phyloP scores from a whole-genome alignment of 2,329 filamentous ascomycete species.

The Neospermospora avenae region DNA sequence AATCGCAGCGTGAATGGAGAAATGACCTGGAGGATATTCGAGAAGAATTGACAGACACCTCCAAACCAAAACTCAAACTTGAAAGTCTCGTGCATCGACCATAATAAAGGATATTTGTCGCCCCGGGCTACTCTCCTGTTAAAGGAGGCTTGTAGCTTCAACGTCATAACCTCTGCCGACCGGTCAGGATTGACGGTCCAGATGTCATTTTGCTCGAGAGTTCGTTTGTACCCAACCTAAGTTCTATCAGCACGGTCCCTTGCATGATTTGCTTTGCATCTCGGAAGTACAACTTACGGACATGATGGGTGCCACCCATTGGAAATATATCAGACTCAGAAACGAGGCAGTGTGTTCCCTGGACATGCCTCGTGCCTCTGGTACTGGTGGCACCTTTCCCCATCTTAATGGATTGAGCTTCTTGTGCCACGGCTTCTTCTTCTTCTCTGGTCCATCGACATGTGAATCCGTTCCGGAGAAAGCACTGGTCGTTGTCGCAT shows the following conservation, averaged over 20 bases:
- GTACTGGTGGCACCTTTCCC: conserved; percentile 54
- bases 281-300: conserved; percentile 46
- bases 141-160: conserved; percentile 65
- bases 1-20: conserved; percentile 83
- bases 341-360: conserved; percentile 71
- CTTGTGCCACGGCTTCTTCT: conserved; percentile 59
- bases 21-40: conserved; percentile 75
- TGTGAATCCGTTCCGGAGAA: conserved; percentile 41
- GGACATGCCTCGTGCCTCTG: conserved; percentile 51
- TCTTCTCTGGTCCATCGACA: conserved; percentile 31
- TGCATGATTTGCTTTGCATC: background rate
- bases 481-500: conserved; percentile 52
- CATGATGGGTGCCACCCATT: conserved; percentile 92
- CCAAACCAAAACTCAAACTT: conserved; percentile 81
- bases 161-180: conserved; percentile 65
- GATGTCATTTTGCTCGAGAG: conserved; percentile 79
- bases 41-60: conserved; percentile 69
- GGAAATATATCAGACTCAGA: conserved; percentile 74
- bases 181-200: conserved; percentile 85
- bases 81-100: conserved; percentile 84
- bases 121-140: conserved; percentile 63
- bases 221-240: conserved; percentile 78
- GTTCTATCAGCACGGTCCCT: conserved; percentile 20
- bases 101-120: conserved; percentile 69
- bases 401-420: conserved; percentile 59